Evolutionary conservation across 495 filamentous ascomycete genomes (phyloP).

Genomic region (Staphylotrichum tortipilum): DNA sequence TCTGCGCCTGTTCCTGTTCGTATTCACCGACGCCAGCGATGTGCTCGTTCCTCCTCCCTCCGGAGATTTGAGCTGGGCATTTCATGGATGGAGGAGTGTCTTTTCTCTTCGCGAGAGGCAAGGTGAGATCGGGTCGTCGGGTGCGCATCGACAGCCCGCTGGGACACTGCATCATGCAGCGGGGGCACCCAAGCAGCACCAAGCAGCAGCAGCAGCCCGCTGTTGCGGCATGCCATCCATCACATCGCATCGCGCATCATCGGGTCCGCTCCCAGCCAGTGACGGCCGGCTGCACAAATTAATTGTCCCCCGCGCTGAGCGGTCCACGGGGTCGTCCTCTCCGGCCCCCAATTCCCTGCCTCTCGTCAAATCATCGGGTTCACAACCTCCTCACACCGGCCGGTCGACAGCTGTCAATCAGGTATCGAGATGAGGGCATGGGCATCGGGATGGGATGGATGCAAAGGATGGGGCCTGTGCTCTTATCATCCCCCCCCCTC

Average conservation of each 20-base stretch:
- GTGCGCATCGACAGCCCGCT: background rate
- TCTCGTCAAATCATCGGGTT: no score
- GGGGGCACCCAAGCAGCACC: background rate
- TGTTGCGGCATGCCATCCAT: no score
- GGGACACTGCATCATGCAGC: background rate
- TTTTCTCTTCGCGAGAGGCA: no score
- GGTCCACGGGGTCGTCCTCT: background rate
- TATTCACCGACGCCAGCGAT: no score
- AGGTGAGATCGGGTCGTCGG: background rate
- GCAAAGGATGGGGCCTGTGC: no score
- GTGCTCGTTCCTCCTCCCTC: no score
- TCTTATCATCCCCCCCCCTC: no score
- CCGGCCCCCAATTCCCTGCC: background rate
- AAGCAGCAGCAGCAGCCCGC: background rate
- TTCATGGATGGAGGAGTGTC: background rate
- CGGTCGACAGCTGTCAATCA: no score
- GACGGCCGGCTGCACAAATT: background rate
- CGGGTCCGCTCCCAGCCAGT: background rate
- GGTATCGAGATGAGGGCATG: no score
- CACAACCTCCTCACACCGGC: no score
- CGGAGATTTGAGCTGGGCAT: conserved; percentile 8
- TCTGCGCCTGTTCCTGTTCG: no score
- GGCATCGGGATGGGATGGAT: no score
- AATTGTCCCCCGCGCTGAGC: background rate
- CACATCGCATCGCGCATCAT: background rate